Conservation (phyloP, 2,329 filamentous ascomycete genomes). For the Alternaria brassicae region DNA sequence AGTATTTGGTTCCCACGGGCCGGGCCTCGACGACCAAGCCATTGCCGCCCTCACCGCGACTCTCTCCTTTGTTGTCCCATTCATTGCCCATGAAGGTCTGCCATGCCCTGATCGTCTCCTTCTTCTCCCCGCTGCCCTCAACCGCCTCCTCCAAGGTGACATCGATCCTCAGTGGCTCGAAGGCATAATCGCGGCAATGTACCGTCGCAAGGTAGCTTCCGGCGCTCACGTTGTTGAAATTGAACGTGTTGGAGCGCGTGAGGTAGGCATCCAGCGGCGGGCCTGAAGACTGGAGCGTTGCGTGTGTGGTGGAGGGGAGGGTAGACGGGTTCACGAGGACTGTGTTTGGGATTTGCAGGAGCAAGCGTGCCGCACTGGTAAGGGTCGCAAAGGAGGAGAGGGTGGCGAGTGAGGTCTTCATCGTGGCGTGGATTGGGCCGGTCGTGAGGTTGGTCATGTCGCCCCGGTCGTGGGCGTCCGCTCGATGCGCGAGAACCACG, state of each 20-base stretch:
- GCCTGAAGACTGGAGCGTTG: slow-evolving; percentile 68
- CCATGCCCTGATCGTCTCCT: slow-evolving; percentile 69
- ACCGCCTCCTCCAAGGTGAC: slow-evolving; percentile 54
- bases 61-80: slow-evolving; percentile 84
- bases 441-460: background rate
- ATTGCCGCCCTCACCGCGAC: slow-evolving; percentile 54
- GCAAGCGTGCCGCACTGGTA: slow-evolving; percentile 54
- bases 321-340: slow-evolving; percentile 54
- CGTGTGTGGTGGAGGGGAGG: slow-evolving; percentile 65
- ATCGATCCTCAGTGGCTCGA: slow-evolving; percentile 82
- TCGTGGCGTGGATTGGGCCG: slow-evolving; percentile 15
- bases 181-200: slow-evolving; percentile 75
- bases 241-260: slow-evolving; percentile 72
- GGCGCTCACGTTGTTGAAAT: slow-evolving; percentile 73
- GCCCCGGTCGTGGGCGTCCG: background rate
- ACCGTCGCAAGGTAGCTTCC: slow-evolving; percentile 85
- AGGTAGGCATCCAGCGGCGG: slow-evolving; percentile 66
- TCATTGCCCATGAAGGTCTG: slow-evolving; percentile 89
- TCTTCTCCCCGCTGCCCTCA: slow-evolving; percentile 41
- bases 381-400: slow-evolving; percentile 53
- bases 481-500: background rate
- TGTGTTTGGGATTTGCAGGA: slow-evolving; percentile 60
- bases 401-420: slow-evolving; percentile 47
- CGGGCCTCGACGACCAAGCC: slow-evolving; percentile 66
- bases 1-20: slow-evolving; percentile 70